Percentiles rank a stretch among this genome's conserved stretches.
These are phyloP conservation scores for Penicillium paradoxum DNA, from an alignment of 495 filamentous ascomycete species.

Conservation along the genomic window DNA sequence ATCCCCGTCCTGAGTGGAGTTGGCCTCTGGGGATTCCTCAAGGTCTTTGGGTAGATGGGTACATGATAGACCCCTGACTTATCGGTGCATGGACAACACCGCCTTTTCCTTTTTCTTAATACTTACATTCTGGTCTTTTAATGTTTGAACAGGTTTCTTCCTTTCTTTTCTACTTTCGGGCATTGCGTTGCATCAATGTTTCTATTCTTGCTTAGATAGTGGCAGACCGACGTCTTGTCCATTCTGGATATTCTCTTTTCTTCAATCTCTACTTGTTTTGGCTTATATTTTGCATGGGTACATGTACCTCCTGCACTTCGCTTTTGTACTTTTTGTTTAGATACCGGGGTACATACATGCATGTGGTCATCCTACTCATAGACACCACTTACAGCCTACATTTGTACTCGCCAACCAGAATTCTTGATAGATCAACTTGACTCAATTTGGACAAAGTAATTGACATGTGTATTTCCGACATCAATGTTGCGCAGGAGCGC, in stretches of 20 bases:
- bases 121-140: slow-evolving; percentile 8
- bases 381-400: not conserved
- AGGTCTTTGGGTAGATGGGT: slow-evolving; percentile 63
- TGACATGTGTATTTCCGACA: not conserved
- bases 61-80: not conserved
- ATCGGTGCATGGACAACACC: slow-evolving; percentile 1
- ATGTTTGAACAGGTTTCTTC: not conserved
- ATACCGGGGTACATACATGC: not conserved
- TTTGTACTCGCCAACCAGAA: not conserved
- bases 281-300: not conserved
- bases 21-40: slow-evolving; percentile 90
- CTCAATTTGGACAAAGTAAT: not conserved
- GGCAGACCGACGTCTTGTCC: not conserved
- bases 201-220: slow-evolving; percentile 13
- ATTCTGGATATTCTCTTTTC: slow-evolving; percentile 2
- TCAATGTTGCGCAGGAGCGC: not conserved
- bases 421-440: not conserved
- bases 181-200: slow-evolving; percentile 20
- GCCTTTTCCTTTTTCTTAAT: slow-evolving; percentile 7
- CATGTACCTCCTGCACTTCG: not conserved
- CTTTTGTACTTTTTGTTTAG: not conserved
- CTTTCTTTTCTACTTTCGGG: not conserved
- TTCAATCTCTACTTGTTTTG: not conserved
- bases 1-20: slow-evolving; percentile 89
- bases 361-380: not conserved